Percentiles rank a stretch among this genome's conserved stretches.
phyloP scores from a whole-genome alignment of 495 filamentous ascomycete genomes.

The Penicillium steckii region DNA sequence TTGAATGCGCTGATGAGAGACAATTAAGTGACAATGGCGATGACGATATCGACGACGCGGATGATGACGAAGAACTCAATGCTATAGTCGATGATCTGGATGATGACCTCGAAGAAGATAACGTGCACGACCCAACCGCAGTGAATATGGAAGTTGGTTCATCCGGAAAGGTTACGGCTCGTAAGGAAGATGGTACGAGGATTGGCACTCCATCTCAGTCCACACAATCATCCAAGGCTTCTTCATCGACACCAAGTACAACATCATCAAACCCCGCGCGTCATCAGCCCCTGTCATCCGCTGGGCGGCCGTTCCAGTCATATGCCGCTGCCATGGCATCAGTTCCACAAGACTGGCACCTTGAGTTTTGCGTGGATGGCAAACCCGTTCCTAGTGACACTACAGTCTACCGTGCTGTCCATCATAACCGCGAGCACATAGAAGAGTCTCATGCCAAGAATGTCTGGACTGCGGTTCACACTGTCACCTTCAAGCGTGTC shows the following conservation, averaged over 20 bases:
- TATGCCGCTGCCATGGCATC: slow-evolving; percentile 76
- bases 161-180: slow-evolving; percentile 90
- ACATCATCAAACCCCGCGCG: slow-evolving; percentile 31
- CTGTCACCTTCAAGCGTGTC: slow-evolving; percentile 87
- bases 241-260: slow-evolving; percentile 39
- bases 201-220: slow-evolving; percentile 81
- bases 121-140: slow-evolving; percentile 73
- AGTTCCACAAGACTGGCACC: slow-evolving; percentile 92
- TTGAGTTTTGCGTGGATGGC: slow-evolving; percentile 89
- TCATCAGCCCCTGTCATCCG: slow-evolving; percentile 40
- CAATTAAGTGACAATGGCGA: slow-evolving; percentile 76
- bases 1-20: slow-evolving; percentile 95
- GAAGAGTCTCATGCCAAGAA: slow-evolving; percentile 69
- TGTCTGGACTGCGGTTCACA: slow-evolving; percentile 86
- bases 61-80: slow-evolving; percentile 69
- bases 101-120: slow-evolving; percentile 77
- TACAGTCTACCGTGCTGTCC: slow-evolving; percentile 93
- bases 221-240: slow-evolving; percentile 48
- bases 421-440: slow-evolving; percentile 63
- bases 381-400: slow-evolving; percentile 85
- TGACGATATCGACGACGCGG: slow-evolving; percentile 66
- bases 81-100: slow-evolving; percentile 89
- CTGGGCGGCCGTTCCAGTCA: slow-evolving; percentile 56
- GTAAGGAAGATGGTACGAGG: slow-evolving; percentile 90
- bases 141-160: slow-evolving; percentile 92